Conservation (phyloP, 1,284 basidiomycete genomes). For the Pseudozyma flocculosa region DNA sequence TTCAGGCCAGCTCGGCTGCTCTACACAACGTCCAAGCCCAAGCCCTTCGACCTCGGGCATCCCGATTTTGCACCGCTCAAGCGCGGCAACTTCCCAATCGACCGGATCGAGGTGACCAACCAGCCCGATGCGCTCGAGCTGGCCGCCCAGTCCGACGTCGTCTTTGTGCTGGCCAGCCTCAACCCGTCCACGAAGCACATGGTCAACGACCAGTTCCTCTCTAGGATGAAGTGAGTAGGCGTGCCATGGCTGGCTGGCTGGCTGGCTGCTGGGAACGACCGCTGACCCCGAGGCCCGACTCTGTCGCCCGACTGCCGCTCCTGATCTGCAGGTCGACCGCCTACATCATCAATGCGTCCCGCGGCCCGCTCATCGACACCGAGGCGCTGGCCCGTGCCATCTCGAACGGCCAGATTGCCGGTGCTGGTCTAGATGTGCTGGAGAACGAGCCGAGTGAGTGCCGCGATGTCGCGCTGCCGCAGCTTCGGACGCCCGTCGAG, state of each 20-base stretch:
- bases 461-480: neutral
- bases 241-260: too few species aligned
- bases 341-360: conserved; percentile 44
- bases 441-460: conserved; percentile 75
- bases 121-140: conserved; percentile 27
- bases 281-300: too few species aligned
- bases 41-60: conserved; percentile 26
- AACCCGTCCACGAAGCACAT: conserved; percentile 72
- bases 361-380: conserved; percentile 72
- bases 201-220: conserved; percentile 71
- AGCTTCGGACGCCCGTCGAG: neutral
- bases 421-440: conserved; percentile 88
- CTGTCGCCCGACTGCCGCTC: too few species aligned
- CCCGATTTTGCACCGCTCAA: conserved; percentile 26
- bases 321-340: conserved; percentile 33
- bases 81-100: conserved; percentile 13
- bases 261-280: too few species aligned
- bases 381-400: conserved; percentile 81
- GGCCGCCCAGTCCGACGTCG: conserved; percentile 30
- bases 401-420: conserved; percentile 75
- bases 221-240: conserved; percentile 85
- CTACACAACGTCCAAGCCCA: conserved; percentile 38
- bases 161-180: conserved; percentile 73
- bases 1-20: conserved; percentile 34
- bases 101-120: conserved; percentile 29